phyloP scores from a whole-genome alignment of 306 rosid species.

The Castanea crenata region DNA sequence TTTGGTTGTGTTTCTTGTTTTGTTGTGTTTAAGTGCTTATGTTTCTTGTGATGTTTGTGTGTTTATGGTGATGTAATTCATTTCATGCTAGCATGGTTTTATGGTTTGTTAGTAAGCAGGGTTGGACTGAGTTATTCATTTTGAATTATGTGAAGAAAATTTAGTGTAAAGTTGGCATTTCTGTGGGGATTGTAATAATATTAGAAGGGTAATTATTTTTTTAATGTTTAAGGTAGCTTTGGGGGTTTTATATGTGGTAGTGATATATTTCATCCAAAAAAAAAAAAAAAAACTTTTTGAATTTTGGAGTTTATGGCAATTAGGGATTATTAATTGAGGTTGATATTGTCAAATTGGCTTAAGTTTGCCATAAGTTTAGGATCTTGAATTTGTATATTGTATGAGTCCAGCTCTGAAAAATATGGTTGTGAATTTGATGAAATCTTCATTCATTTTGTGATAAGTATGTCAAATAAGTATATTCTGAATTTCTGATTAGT shows the following conservation, averaged over 20 bases:
- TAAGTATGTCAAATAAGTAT: not conserved
- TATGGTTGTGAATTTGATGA: not conserved
- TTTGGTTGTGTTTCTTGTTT: not conserved
- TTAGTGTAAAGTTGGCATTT: not conserved
- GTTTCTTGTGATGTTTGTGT: not conserved
- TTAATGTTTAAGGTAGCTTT: not conserved
- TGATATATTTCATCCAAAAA: not conserved
- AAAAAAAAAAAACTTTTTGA: not conserved
- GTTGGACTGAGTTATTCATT: not conserved
- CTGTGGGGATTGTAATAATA: not conserved
- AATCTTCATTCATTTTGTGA: not conserved
- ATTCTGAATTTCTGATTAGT: not conserved
- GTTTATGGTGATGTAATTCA: not conserved
- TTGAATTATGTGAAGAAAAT: not conserved
- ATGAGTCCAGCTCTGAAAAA: not conserved
- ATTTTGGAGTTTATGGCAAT: not conserved
- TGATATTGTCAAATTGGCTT: not conserved
- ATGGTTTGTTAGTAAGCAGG: not conserved
- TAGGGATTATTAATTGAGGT: not conserved
- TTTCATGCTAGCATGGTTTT: not conserved
- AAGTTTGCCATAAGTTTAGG: not conserved
- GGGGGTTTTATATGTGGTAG: not conserved
- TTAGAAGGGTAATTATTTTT: not conserved
- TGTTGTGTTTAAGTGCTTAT: not conserved
- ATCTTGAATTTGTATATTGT: not conserved